These are phyloP conservation scores for Myriangium duriaei DNA, from an alignment of 2,329 filamentous ascomycete species.

Conservation along the genomic window DNA sequence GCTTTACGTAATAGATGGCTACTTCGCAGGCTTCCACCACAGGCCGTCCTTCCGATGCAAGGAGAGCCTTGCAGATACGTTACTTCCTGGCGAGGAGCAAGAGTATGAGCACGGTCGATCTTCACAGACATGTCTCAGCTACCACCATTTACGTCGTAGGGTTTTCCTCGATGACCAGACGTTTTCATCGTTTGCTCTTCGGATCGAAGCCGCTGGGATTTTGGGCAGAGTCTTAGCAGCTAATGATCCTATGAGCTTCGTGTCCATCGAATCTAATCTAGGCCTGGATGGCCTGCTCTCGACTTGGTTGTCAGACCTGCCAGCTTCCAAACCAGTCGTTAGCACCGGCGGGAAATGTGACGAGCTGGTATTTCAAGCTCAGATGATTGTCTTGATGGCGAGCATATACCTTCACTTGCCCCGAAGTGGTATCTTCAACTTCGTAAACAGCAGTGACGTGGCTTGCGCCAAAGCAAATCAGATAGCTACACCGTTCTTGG, in stretches of 20 bases:
- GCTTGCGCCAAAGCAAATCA: conserved; percentile 33
- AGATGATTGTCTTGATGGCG: conserved; percentile 57
- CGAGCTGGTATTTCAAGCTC: conserved; percentile 84
- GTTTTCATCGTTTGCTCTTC: conserved; percentile 78
- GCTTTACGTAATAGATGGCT: conserved; percentile 66
- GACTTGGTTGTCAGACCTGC: conserved; percentile 68
- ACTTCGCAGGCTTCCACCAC: conserved; percentile 69
- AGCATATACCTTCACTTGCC: conserved; percentile 69
- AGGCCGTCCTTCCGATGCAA: conserved; percentile 59
- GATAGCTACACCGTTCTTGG: conserved; percentile 37
- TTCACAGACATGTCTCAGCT: conserved; percentile 16
- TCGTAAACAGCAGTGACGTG: conserved; percentile 40
- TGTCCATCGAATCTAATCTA: conserved; percentile 12
- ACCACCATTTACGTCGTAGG: conserved; percentile 3
- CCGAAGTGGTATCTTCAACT: conserved; percentile 57
- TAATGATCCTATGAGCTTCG: conserved; percentile 14
- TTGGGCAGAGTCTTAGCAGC: conserved; percentile 58
- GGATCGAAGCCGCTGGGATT: conserved; percentile 68
- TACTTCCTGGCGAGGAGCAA: conserved; percentile 71
- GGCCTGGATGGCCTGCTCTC: conserved; percentile 19
- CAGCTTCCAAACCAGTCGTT: conserved; percentile 57
- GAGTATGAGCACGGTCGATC: conserved; percentile 41
- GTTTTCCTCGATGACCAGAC: conserved; percentile 23
- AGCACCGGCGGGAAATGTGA: conserved; percentile 60
- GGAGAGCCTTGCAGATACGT: conserved; percentile 54